phyloP scores from a whole-genome alignment of 768 basidiomycete species.

The Hypsizygus marmoreus region DNA sequence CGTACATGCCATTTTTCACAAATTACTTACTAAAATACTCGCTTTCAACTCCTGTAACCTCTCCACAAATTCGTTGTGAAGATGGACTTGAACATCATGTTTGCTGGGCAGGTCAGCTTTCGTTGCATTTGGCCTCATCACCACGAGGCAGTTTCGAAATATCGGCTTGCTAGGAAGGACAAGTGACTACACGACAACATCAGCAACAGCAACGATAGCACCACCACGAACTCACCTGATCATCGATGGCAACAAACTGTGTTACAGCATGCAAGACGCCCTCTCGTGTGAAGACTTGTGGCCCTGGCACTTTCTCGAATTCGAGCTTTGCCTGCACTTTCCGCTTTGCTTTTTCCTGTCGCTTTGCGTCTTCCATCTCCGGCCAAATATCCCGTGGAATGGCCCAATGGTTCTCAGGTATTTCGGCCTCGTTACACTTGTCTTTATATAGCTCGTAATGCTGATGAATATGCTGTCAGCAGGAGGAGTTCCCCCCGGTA shows the following conservation, averaged over 20 bases:
- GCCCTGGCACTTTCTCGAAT: not conserved
- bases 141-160: slow-evolving; percentile 3
- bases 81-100: not conserved
- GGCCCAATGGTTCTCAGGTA: not conserved
- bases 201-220: too few relatives aligned
- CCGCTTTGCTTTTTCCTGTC: not conserved
- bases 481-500: slow-evolving; percentile 13
- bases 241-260: not conserved
- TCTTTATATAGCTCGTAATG: slow-evolving; percentile 12
- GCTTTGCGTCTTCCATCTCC: too few relatives aligned
- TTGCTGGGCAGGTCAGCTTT: not conserved
- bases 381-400: not conserved
- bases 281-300: not conserved
- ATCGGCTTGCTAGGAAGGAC: not conserved
- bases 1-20: too few relatives aligned
- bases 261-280: not conserved
- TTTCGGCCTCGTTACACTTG: not conserved
- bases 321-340: not conserved
- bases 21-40: slow-evolving; percentile 8
- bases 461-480: slow-evolving; percentile 14
- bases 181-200: slow-evolving; percentile 2
- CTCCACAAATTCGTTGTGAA: slow-evolving; percentile 1
- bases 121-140: not conserved
- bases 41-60: not conserved
- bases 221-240: slow-evolving; percentile 1